Evolutionary conservation across 2,329 filamentous ascomycete species (phyloP).

Genomic region (Penicillium griseofulvum): DNA sequence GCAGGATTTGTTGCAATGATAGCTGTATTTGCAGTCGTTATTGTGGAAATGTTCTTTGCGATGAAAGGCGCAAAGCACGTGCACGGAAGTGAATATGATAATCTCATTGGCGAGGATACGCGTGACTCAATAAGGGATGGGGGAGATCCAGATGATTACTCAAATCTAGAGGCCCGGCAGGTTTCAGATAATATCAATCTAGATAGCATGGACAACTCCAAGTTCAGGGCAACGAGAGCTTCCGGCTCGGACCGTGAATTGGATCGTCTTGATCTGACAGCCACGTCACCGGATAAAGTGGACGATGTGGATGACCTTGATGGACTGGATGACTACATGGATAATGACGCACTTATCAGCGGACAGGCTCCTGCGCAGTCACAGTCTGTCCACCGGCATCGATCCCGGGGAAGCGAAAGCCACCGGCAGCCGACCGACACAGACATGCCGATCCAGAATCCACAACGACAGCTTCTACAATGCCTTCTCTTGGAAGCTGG

Average conservation of each 20-base stretch:
- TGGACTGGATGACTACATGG: slow-evolving; percentile 45
- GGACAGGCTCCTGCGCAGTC: slow-evolving; percentile 10
- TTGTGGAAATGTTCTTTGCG: slow-evolving; percentile 85
- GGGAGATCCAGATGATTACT: slow-evolving; percentile 24
- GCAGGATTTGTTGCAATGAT: slow-evolving; percentile 79
- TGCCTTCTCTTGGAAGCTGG: slow-evolving; percentile 78
- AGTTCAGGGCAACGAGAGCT: slow-evolving; percentile 1
- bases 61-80: slow-evolving; percentile 62
- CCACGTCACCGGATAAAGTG: slow-evolving; percentile 47
- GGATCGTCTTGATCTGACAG: slow-evolving; percentile 16
- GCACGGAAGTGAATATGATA: slow-evolving; percentile 55
- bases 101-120: slow-evolving; percentile 34
- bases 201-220: slow-evolving; percentile 13
- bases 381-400: slow-evolving; percentile 13
- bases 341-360: slow-evolving; percentile 20
- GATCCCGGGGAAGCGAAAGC: slow-evolving; percentile 9
- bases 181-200: slow-evolving; percentile 23
- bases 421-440: slow-evolving; percentile 28
- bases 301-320: slow-evolving; percentile 56
- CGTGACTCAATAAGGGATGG: slow-evolving; percentile 20
- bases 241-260: slow-evolving; percentile 20
- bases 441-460: slow-evolving; percentile 51
- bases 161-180: slow-evolving; percentile 19
- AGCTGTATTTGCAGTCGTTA: slow-evolving; percentile 76
- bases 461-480: slow-evolving; percentile 67